Conservation (phyloP, 2,329 filamentous ascomycete species). For the Bipolaris gigantea region DNA sequence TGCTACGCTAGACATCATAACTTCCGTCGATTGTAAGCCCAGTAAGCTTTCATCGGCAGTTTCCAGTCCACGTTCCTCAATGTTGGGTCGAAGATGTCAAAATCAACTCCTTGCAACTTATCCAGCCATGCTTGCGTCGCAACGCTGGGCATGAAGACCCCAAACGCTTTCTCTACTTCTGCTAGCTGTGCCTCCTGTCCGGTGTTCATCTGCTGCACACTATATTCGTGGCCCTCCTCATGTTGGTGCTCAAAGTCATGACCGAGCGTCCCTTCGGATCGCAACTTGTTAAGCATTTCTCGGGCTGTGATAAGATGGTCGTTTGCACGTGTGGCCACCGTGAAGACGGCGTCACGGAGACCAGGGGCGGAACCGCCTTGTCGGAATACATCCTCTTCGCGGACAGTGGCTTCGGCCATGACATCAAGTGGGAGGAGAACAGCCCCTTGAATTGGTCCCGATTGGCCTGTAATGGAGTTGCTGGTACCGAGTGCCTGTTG, state of each 20-base stretch:
- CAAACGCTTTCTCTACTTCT: conserved; percentile 70
- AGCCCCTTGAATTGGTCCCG: conserved; percentile 59
- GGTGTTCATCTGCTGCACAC: conserved; percentile 39
- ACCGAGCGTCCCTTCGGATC: conserved; percentile 71
- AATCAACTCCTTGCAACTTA: conserved; percentile 76
- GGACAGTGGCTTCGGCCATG: conserved; percentile 78
- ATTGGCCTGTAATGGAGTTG: conserved; percentile 38
- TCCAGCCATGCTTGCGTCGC: conserved; percentile 78
- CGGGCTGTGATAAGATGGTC: conserved; percentile 93
- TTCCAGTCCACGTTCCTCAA: conserved; percentile 74
- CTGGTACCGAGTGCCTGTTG: conserved; percentile 57
- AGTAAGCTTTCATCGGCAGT: conserved; percentile 76
- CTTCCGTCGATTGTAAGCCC: conserved; percentile 59
- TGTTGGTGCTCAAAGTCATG: conserved; percentile 88
- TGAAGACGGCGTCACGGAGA: conserved; percentile 85
- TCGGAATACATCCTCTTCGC: conserved; percentile 87
- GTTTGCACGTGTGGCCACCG: conserved; percentile 88
- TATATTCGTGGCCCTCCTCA: conserved; percentile 68
- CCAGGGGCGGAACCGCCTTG: conserved; percentile 76
- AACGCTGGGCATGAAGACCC: conserved; percentile 78
- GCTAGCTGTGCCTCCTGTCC: conserved; percentile 46
- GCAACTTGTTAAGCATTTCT: conserved; percentile 84
- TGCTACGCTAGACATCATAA: conserved; percentile 38
- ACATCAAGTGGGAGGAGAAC: conserved; percentile 85
- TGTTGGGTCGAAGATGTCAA: conserved; percentile 73